phyloP scores from a whole-genome alignment of 2,329 filamentous ascomycete species.

The Helotiales sp. region DNA sequence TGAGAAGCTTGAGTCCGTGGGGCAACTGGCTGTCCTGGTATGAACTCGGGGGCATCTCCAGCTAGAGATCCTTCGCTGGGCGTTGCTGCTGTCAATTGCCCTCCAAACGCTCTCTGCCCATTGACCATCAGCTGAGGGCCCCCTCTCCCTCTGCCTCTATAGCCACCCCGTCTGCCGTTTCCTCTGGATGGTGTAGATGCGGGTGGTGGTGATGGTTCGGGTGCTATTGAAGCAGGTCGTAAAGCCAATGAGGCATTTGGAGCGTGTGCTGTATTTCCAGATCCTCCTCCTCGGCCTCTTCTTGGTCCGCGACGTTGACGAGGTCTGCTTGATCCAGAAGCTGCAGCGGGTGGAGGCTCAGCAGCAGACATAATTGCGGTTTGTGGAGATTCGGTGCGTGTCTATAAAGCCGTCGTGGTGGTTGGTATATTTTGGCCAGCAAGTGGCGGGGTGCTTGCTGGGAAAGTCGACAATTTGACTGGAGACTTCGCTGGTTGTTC shows the following conservation, averaged over 20 bases:
- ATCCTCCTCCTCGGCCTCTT: conserved; percentile 34
- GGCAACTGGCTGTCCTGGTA: conserved; percentile 41
- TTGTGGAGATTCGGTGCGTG: not conserved
- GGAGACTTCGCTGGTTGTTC: not conserved
- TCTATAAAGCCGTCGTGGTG: conserved; percentile 11
- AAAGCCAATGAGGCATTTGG: conserved; percentile 29
- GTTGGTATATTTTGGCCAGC: not conserved
- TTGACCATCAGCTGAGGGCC: conserved; percentile 39
- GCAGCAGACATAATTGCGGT: conserved; percentile 31
- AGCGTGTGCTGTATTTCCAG: conserved; percentile 16
- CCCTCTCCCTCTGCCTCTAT: conserved; percentile 32
- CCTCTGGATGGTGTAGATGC: conserved; percentile 24
- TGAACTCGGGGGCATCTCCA: conserved; percentile 56
- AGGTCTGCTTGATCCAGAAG: conserved; percentile 26
- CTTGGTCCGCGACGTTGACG: conserved; percentile 35
- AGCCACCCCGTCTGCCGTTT: conserved; percentile 38
- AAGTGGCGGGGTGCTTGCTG: conserved; percentile 22
- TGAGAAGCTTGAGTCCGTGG: conserved; percentile 46
- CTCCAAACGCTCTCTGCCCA: conserved; percentile 48
- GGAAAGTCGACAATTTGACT: not conserved
- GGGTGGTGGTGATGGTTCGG: conserved; percentile 20
- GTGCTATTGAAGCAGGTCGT: conserved; percentile 29
- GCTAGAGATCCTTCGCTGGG: conserved; percentile 45
- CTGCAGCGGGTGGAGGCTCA: conserved; percentile 24
- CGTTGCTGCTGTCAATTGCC: conserved; percentile 42